Conservation (phyloP, 2,329 filamentous ascomycete species). For the Botrytis galanthina region DNA sequence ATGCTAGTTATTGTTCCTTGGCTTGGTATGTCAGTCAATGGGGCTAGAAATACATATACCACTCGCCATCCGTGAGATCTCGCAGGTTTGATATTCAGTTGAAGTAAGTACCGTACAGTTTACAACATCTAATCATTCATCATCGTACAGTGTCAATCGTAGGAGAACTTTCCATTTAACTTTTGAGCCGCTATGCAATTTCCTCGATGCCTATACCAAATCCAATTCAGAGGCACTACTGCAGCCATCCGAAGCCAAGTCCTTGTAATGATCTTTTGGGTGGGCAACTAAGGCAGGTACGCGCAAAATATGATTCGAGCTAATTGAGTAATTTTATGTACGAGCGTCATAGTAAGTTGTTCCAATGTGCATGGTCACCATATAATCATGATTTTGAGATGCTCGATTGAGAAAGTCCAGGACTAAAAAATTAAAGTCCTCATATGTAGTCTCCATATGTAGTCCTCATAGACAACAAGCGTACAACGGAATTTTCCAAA, state of each 20-base stretch:
- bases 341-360: neutral
- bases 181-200: conserved; percentile 9
- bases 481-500: neutral
- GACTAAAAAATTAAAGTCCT: neutral
- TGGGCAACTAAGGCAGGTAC: conserved; percentile 1
- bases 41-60: neutral
- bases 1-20: neutral
- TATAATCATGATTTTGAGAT: neutral
- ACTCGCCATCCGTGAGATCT: neutral
- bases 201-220: neutral
- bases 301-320: neutral
- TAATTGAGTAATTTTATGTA: neutral
- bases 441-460: neutral
- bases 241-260: conserved; percentile 1
- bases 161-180: neutral
- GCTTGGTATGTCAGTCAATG: neutral
- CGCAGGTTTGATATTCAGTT: neutral
- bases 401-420: neutral
- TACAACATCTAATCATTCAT: neutral
- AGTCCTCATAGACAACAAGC: neutral
- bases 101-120: neutral
- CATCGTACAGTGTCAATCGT: neutral
- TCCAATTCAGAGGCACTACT: neutral
- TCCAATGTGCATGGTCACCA: neutral
- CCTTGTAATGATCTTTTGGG: neutral